phyloP scores from a whole-genome alignment of 169 alveolate genomes.

The Cryptosporidium muris region DNA sequence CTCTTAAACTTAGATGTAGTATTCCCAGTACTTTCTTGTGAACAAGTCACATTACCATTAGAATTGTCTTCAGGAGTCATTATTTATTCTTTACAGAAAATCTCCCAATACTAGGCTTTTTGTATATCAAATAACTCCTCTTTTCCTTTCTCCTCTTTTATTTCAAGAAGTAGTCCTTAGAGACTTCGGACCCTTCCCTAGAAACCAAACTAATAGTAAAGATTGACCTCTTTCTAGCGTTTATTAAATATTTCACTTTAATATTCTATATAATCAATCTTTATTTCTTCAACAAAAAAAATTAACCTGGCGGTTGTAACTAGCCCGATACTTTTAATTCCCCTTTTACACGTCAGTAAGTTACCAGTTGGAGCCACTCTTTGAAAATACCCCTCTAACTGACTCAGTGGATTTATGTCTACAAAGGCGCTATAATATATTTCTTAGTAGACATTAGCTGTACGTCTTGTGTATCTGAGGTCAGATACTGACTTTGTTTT shows the following conservation, averaged over 20 bases:
- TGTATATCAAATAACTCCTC: conserved; percentile 30
- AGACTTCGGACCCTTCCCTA: conserved; percentile 26
- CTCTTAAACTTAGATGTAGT: conserved; percentile 46
- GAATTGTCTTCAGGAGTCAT: conserved; percentile 61
- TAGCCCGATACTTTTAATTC: conserved; percentile 48
- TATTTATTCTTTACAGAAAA: not conserved
- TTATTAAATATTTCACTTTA: too few relatives aligned
- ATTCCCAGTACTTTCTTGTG: conserved; percentile 8
- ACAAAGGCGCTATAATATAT: conserved; percentile 50
- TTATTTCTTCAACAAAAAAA: too few relatives aligned
- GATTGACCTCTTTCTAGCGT: conserved; percentile 3
- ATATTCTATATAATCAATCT: too few relatives aligned
- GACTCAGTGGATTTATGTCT: conserved; percentile 56
- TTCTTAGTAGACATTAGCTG: conserved; percentile 4
- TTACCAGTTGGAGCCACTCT: conserved; percentile 66
- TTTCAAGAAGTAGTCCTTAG: conserved; percentile 53
- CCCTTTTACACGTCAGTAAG: conserved; percentile 62
- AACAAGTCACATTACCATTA: conserved; percentile 1
- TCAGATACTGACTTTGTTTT: too few relatives aligned
- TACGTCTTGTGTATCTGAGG: too few relatives aligned
- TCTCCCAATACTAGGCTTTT: conserved; percentile 37
- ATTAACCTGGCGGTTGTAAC: conserved; percentile 56
- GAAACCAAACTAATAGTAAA: conserved; percentile 54
- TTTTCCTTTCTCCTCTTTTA: conserved; percentile 22
- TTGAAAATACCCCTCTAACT: conserved; percentile 13